A percentile compares a stretch with the other conserved stretches of the same genome.
Conservation (phyloP, 2,329 filamentous ascomycete genomes). For the Atkinsonella hypoxylon region DNA sequence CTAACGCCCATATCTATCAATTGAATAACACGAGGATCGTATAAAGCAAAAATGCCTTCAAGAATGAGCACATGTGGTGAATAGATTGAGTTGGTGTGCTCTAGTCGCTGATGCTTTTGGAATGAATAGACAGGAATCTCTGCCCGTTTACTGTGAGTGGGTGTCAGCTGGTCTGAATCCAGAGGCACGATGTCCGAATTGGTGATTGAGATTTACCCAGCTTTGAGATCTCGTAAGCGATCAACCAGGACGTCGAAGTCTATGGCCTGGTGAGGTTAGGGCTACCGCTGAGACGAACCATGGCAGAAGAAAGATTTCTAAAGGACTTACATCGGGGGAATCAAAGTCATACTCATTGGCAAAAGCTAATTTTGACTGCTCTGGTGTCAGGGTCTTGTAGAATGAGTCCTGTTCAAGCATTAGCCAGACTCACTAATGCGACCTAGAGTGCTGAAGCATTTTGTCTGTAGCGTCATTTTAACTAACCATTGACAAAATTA, state of each 20-base stretch:
- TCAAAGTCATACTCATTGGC: conserved; percentile 93
- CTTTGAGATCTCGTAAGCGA: conserved; percentile 71
- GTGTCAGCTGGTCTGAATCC: background rate
- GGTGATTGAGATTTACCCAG: conserved; percentile 51
- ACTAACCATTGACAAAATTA: conserved; percentile 87
- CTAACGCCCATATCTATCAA: conserved; percentile 79
- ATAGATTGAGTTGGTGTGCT: conserved; percentile 78
- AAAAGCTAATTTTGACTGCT: conserved; percentile 72
- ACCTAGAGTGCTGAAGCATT: background rate
- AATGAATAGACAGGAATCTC: conserved; percentile 96
- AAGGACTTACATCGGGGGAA: conserved; percentile 52
- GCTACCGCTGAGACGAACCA: background rate
- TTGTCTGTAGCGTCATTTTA: background rate
- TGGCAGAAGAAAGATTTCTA: background rate
- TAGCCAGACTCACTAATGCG: conserved; percentile 8
- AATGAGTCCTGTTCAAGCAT: conserved; percentile 68
- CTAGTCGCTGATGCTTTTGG: conserved; percentile 70
- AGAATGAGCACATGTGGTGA: conserved; percentile 92
- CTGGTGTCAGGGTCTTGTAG: conserved; percentile 77
- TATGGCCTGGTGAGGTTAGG: conserved; percentile 45
- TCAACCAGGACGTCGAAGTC: conserved; percentile 86
- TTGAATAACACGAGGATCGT: conserved; percentile 75
- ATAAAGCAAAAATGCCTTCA: conserved; percentile 90
- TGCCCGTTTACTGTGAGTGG: conserved; percentile 54
- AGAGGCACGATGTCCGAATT: background rate